phyloP scores from a whole-genome alignment of 768 basidiomycete species.

The Hygrophorus russula region DNA sequence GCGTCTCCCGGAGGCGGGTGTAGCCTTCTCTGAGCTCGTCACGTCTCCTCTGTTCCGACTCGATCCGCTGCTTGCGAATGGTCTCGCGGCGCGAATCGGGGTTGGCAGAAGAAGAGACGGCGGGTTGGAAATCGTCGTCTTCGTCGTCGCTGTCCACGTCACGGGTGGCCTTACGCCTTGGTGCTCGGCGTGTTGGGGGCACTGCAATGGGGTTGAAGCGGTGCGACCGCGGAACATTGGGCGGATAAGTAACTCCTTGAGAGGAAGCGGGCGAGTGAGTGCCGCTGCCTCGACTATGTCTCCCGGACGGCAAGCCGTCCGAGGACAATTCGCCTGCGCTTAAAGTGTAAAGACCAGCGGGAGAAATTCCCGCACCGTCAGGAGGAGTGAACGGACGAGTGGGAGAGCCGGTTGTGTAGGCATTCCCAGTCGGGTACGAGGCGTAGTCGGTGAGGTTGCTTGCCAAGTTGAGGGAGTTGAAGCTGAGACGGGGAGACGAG shows the following conservation, averaged over 20 bases:
- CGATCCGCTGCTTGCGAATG: slow-evolving; percentile 85
- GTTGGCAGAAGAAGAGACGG: slow-evolving; percentile 24
- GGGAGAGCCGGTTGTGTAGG: slow-evolving; percentile 41
- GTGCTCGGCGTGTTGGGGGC: slow-evolving; percentile 36
- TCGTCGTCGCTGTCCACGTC: slow-evolving; percentile 65
- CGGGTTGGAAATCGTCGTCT: slow-evolving; percentile 65
- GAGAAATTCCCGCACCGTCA: slow-evolving; percentile 50
- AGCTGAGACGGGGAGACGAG: slow-evolving; percentile 51
- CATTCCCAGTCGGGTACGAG: slow-evolving; percentile 47
- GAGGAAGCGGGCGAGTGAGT: slow-evolving; percentile 34
- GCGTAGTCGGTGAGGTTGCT: slow-evolving; percentile 41
- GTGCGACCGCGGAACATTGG: slow-evolving; percentile 62
- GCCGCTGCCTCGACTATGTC: slow-evolving; percentile 62
- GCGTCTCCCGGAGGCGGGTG: slow-evolving; percentile 79
- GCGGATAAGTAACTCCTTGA: slow-evolving; percentile 30
- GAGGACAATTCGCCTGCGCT: slow-evolving; percentile 64
- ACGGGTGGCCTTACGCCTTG: slow-evolving; percentile 32
- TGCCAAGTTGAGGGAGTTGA: slow-evolving; percentile 49
- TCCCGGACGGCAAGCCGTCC: slow-evolving; percentile 54
- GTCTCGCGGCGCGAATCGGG: slow-evolving; percentile 78
- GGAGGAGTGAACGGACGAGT: slow-evolving; percentile 63
- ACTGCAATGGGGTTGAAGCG: slow-evolving; percentile 70
- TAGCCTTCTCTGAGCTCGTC: slow-evolving; percentile 93
- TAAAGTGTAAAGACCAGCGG: slow-evolving; percentile 55
- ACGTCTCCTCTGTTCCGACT: slow-evolving; percentile 85